Evolutionary conservation across 495 filamentous ascomycete species (phyloP).

Genomic region (Penicillium simplicissimum): DNA sequence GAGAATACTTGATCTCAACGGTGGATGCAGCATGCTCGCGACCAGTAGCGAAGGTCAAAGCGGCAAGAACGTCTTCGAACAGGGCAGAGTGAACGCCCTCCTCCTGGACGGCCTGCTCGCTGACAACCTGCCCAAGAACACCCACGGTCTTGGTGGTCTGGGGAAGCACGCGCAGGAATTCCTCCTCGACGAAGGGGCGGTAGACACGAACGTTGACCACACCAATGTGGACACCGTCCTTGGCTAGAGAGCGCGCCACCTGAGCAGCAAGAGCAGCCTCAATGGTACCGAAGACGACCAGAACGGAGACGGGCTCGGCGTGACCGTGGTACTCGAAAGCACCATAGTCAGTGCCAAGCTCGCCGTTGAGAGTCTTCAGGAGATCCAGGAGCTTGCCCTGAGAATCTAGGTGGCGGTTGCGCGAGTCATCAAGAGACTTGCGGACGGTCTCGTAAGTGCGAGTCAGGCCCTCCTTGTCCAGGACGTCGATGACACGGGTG

Average conservation of each 20-base stretch:
- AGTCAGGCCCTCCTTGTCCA: conserved; percentile 71
- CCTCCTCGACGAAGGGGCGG: conserved; percentile 90
- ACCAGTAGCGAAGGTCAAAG: conserved; percentile 73
- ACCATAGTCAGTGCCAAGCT: conserved; percentile 89
- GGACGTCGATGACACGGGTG: conserved; percentile 78
- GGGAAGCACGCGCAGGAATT: conserved; percentile 80
- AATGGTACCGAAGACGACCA: conserved; percentile 89
- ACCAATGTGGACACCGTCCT: conserved; percentile 73
- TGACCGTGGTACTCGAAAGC: conserved; percentile 96
- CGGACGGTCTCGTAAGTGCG: conserved; percentile 69
- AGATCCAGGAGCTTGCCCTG: conserved; percentile 75
- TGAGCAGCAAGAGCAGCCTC: conserved; percentile 85
- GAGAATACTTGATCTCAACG: conserved; percentile 84
- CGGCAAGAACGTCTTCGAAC: conserved; percentile 84
- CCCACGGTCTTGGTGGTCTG: conserved; percentile 70
- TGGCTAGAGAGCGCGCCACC: conserved; percentile 70
- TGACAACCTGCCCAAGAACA: conserved; percentile 63
- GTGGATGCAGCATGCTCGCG: conserved; percentile 60
- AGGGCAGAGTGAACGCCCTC: conserved; percentile 74
- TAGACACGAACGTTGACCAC: conserved; percentile 91
- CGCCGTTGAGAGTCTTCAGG: conserved; percentile 80
- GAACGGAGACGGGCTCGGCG: conserved; percentile 67
- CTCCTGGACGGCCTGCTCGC: conserved; percentile 60
- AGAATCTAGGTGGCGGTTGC: conserved; percentile 70
- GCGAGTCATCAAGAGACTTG: conserved; percentile 55